Evolutionary conservation across 495 filamentous ascomycete species (phyloP).

Genomic region (Penicillium alfredii): DNA sequence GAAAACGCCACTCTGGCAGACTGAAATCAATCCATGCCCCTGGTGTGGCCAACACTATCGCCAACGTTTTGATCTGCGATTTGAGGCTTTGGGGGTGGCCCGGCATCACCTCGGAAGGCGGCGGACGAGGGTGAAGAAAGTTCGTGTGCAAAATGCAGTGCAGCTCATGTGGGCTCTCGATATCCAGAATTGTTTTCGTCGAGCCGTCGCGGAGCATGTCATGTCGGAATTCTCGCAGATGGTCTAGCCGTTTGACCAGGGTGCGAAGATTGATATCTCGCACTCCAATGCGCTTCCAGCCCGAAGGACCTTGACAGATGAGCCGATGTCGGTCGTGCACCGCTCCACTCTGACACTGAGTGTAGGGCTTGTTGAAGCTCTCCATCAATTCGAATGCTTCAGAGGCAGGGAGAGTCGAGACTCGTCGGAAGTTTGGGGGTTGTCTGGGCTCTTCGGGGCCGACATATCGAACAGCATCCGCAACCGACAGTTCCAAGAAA

Average conservation of each 20-base stretch:
- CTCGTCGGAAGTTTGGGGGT: constrained; percentile 23
- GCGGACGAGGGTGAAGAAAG: constrained; percentile 36
- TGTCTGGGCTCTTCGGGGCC: constrained; percentile 24
- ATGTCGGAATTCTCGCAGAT: constrained; percentile 36
- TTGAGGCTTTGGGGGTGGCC: constrained; percentile 38
- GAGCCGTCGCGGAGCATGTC: constrained; percentile 28
- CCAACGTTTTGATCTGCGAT: constrained; percentile 47
- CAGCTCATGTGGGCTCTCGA: constrained; percentile 37
- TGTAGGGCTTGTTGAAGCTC: constrained; percentile 28
- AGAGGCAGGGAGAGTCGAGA: constrained; percentile 27
- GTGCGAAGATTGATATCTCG: constrained; percentile 30
- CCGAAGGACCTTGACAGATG: constrained; percentile 28
- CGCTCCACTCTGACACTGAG: constrained; percentile 28
- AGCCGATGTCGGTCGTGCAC: constrained; percentile 32
- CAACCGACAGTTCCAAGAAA: constrained; percentile 61
- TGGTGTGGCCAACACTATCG: constrained; percentile 37
- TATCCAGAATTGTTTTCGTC: constrained; percentile 37
- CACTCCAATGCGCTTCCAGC: constrained; percentile 41
- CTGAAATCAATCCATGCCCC: constrained; percentile 74
- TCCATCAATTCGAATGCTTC: constrained; percentile 37
- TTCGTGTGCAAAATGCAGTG: constrained; percentile 40
- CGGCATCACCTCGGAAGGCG: constrained; percentile 14
- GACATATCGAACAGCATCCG: constrained; percentile 50
- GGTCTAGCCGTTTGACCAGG: constrained; percentile 39
- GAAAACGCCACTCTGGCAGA: constrained; percentile 70